Evolutionary conservation across 2,329 filamentous ascomycete species (phyloP), one percentile per base, ranked within the genome.

Genomic region (Colletotrichum tamarilloi): DNA sequence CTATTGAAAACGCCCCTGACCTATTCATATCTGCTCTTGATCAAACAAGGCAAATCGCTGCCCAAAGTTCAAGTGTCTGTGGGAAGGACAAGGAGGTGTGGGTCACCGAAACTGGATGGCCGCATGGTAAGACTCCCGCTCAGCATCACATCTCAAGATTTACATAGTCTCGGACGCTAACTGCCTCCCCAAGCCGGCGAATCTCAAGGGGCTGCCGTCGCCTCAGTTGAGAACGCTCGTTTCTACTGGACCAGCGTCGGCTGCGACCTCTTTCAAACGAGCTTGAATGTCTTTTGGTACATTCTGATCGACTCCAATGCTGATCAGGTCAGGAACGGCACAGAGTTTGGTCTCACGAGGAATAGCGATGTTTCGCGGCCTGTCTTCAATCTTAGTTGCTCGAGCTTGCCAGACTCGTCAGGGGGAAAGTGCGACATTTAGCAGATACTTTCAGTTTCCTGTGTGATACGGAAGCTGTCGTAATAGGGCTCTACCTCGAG

Each of bases 51-150:
- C 5, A 42, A 19, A 16, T 42, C 1, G 16, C 38, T 8, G 14
- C 38, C 38, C 38, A 3, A 8, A 82, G 81, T 38, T 85, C 84
- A 19, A 42, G 14, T n/a, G 82, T 85, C 72, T 77, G 78, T 16
- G 81, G 80, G 72, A 84, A 84, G 77, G 82, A 80, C 68, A 84
- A 84, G 77, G 82, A 80, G 68, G 84, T 88, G 67, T 86, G 84
- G 79, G 80, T 89, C 55, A 88, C 87, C 9, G 88, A 90, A 83
- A 89, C 87, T 24, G 89, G 88, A 68, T 91, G 88, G 88, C 89
- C 89, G 49, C 83, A 85, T n/a, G 77, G 79, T 24, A 73, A 62
- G 71, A 62, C 38, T 16, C 30, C 26, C 5, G 16, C 26, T 24
- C n/a, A 22, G 53, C 57, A 11, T 52, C n/a, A 7, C 14, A 30